Evolutionary conservation across 2,329 filamentous ascomycete genomes (phyloP).

Genomic region (Metarhizium sp.): DNA sequence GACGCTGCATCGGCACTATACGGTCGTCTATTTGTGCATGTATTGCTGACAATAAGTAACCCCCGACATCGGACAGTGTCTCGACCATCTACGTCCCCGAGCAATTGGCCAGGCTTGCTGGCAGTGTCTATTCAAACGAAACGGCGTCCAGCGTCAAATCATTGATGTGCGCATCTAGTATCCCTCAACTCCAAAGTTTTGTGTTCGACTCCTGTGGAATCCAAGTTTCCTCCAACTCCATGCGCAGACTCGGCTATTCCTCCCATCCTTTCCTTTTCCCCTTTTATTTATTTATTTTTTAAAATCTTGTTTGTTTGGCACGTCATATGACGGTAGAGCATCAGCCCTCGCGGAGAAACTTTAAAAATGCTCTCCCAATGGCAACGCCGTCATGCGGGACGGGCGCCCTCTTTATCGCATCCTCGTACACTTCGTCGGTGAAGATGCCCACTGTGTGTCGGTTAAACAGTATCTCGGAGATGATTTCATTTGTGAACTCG

Average conservation of each 20-base stretch:
- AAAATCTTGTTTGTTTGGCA: background rate
- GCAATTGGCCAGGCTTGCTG: background rate
- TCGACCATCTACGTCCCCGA: background rate
- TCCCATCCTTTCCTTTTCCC: no score
- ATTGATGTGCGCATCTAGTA: background rate
- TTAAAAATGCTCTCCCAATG: constrained; percentile 65
- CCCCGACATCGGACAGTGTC: background rate
- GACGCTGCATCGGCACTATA: background rate
- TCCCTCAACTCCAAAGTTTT: background rate
- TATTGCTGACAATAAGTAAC: background rate
- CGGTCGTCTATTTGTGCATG: background rate
- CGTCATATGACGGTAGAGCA: background rate
- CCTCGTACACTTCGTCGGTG: constrained; percentile 55
- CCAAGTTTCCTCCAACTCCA: background rate
- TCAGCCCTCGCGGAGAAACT: constrained; percentile 57
- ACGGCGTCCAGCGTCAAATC: background rate
- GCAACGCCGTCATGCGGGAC: constrained; percentile 70
- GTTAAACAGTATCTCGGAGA: constrained; percentile 29
- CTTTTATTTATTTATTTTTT: no score
- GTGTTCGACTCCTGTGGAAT: background rate
- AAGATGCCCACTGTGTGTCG: constrained; percentile 62
- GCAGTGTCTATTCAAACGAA: background rate
- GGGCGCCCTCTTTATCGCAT: constrained; percentile 56
- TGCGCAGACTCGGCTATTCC: background rate
- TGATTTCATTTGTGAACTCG: constrained; percentile 32